Conservation (phyloP, 2,329 filamentous ascomycete genomes). For the Clarireedia monteithiana region DNA sequence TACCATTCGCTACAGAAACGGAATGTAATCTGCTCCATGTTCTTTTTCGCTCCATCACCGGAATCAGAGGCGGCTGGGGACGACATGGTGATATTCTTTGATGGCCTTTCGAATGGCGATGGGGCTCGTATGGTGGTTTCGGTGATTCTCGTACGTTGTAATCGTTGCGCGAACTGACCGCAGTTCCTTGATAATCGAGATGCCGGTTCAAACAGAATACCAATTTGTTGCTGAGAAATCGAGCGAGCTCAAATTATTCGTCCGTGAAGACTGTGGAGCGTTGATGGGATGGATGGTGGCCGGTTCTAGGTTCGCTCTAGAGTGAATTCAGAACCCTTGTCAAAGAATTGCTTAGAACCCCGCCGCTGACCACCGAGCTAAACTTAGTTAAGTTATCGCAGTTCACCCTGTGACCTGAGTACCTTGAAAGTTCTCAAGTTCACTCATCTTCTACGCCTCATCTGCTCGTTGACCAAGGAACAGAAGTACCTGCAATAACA, state of each 20-base stretch:
- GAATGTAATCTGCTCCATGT: slow-evolving; percentile 80
- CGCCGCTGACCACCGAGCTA: background rate
- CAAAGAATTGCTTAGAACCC: background rate
- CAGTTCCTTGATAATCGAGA: background rate
- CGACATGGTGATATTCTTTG: slow-evolving; percentile 38
- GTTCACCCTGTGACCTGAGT: slow-evolving; percentile 2
- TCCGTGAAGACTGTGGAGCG: background rate
- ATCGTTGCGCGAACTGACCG: too few species aligned
- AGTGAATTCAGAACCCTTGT: background rate
- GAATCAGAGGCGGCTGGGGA: slow-evolving; percentile 46
- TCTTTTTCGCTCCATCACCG: slow-evolving; percentile 37
- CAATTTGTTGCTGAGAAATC: background rate
- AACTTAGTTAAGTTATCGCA: background rate
- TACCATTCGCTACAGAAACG: slow-evolving; percentile 97
- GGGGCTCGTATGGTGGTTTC: background rate
- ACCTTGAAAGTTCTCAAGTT: background rate
- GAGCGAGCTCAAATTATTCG: too few species aligned
- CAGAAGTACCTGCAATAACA: background rate
- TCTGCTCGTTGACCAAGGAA: background rate
- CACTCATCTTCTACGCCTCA: background rate
- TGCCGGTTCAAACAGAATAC: too few species aligned
- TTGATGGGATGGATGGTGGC: background rate
- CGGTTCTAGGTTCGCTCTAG: background rate
- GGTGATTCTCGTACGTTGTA: too few species aligned
- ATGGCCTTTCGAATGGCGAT: background rate